Evolutionary conservation across 192 early-diverging fungal species (phyloP).

Genomic region (Backusella sp.): DNA sequence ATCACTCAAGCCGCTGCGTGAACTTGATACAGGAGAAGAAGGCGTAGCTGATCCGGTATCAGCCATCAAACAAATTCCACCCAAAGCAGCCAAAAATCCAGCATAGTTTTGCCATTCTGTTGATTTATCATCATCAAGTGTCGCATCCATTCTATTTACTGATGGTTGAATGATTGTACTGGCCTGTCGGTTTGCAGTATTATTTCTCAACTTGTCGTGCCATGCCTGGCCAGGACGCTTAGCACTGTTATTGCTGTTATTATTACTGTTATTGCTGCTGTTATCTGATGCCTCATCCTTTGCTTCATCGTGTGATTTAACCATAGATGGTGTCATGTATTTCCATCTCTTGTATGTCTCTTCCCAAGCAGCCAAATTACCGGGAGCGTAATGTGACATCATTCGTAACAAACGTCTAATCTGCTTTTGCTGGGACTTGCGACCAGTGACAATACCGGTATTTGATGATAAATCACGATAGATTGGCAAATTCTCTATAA

Average conservation of each 20-base stretch:
- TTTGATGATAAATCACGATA: constrained; percentile 65
- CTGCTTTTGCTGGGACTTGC: constrained; percentile 76
- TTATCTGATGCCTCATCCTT: constrained; percentile 22
- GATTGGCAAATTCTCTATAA: constrained; percentile 68
- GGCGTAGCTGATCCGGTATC: constrained; percentile 17
- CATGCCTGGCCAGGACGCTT: constrained; percentile 34
- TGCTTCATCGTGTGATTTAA: constrained; percentile 33
- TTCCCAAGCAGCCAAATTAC: constrained; percentile 81
- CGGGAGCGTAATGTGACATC: constrained; percentile 63
- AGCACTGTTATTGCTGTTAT: neutral
- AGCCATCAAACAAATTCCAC: constrained; percentile 63
- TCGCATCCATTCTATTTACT: neutral
- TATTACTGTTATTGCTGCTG: constrained; percentile 17
- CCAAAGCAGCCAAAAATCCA: constrained; percentile 78
- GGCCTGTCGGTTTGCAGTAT: constrained; percentile 23
- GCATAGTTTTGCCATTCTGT: constrained; percentile 82
- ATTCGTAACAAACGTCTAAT: constrained; percentile 68
- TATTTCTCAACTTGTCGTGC: constrained; percentile 33
- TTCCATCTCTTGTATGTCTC: constrained; percentile 80
- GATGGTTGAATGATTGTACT: constrained; percentile 1
- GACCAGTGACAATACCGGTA: constrained; percentile 52
- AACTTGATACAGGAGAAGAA: constrained; percentile 1
- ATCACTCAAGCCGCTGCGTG: neutral
- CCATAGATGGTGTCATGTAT: constrained; percentile 45
- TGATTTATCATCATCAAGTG: constrained; percentile 35